Evolutionary conservation across 2,329 filamentous ascomycete genomes (phyloP), one percentile per base, ranked within the genome.

Genomic region (Clonostachys rhizophaga): DNA sequence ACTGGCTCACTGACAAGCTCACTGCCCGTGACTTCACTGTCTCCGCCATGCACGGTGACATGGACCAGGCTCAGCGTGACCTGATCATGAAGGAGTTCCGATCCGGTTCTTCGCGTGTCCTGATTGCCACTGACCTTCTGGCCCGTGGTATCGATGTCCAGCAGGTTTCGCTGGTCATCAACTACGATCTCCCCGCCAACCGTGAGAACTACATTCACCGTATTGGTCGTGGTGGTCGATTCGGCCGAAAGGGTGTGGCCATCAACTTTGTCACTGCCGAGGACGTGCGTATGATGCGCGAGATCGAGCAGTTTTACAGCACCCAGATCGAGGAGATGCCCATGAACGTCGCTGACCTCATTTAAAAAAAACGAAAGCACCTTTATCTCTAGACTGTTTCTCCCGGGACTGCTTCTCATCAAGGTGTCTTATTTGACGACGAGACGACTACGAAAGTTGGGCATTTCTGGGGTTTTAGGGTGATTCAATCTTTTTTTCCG

Each of bases 51-150:
- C 94, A 99, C 82, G 94, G 94, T 70, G 94, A 99, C 68, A 99
- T 99, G 94, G 91, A 96, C 73, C 91, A 96, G 79, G 78, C 76
- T 64, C 91, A 97, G 81, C 91, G 94, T 84, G 94, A 97, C 73
- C 81, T 95, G 67, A 99, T 99, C 74, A 99, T 99, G 94, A 96
- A 99, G 85, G 94, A 99, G 80, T 99, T 99, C 88, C 91, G 94
- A 65, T 96, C 91, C 59, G 94, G 94, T 58, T 96, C 91, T 69
- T 96, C 91, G 56, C 91, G 94, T 87, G 94, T 99, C 59, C 81
- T 99, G 66, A 99, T 99, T 66, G 91, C 94, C 72, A 99, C 94
- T 56, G 94, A 99, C 69, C 83, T 99, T 55, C 81, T 96, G 70
- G 94, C 94, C 69, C 92, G 94, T 87, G 94, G 94, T 86, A 99